Evolutionary conservation across 805 yeast genomes (phyloP), one percentile per base, ranked within the genome.

Genomic region (Candida krabiensis): DNA sequence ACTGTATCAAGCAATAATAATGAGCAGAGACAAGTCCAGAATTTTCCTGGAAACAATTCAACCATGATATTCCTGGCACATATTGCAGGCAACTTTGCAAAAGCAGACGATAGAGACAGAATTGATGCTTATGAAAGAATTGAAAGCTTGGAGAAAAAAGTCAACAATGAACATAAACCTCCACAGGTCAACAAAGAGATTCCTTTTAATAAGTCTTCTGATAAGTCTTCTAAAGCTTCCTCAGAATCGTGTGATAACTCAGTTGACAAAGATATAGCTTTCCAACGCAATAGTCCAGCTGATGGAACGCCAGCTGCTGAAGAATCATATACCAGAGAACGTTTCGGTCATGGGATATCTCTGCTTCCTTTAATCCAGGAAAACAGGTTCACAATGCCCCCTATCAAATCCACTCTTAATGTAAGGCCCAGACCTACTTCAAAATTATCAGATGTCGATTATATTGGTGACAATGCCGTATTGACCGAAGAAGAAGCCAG

Each of bases 61-160:
- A 86, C 91, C 0, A 64, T 85, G 44, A 82, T 78, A 19, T 85
- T 80, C 55, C 58, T 85, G 16, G 91, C 93, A 5, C 80, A 80
- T 47, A 86, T 89, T 0, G 93, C 91, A 1, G 91, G 89, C 0
- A 75, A 83, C 9, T 80, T 83, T 14, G 86, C 89, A 3, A 69
- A 74, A 42, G 82, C 84, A 3, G 87, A 80, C 52, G 80, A 73
- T 45, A 64, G 85, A 45, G 86, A 81, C 51, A 64, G 75, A 28
- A 76, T 77, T 26, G 76, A 71, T 55, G 85, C 77, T 1, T 56
- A 70, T 37, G 67, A 65, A 33, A 66, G 70, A 41, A 77, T 77
- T 42, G 69, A 66, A 30, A 71, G 66, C 41, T 49, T 77, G 12
- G 83, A 77, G 37, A 52, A 45, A n/a, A 43, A 35, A 17, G 29